A percentile compares a stretch with the other conserved stretches of the same genome.
phyloP scores from a whole-genome alignment of 2,329 filamentous ascomycete genomes.

The Penicillium italicum region DNA sequence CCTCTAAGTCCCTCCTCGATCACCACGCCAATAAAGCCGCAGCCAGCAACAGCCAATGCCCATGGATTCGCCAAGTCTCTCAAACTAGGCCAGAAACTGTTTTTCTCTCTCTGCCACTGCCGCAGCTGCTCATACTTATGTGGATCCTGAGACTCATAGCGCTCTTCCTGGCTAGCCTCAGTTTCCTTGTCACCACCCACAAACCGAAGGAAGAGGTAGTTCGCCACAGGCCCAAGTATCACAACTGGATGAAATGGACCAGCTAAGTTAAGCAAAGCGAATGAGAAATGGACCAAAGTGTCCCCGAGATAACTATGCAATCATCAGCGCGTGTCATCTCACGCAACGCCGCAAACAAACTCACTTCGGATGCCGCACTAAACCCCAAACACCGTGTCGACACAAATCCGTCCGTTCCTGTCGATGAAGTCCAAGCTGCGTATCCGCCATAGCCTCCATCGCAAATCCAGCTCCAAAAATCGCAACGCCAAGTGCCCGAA shows the following conservation, averaged over 20 bases:
- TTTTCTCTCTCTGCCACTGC: constrained; percentile 53
- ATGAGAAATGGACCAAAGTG: constrained; percentile 56
- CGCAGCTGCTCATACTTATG: constrained; percentile 54
- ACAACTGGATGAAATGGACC: constrained; percentile 55
- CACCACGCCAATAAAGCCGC: constrained; percentile 49
- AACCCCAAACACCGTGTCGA: constrained; percentile 58
- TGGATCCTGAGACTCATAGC: constrained; percentile 51
- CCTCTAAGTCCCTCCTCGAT: constrained; percentile 40
- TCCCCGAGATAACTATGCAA: constrained; percentile 57
- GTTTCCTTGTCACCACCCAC: constrained; percentile 56
- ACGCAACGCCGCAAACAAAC: constrained; percentile 26
- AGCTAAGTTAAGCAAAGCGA: constrained; percentile 55
- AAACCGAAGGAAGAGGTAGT: constrained; percentile 57
- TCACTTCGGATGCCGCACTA: constrained; percentile 61
- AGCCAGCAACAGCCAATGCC: constrained; percentile 52
- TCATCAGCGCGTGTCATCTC: constrained; percentile 2
- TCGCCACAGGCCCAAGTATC: constrained; percentile 54
- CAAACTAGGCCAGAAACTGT: constrained; percentile 57
- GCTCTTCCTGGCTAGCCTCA: constrained; percentile 51
- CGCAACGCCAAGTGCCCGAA: constrained; percentile 49
- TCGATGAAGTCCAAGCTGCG: constrained; percentile 53
- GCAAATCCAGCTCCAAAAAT: constrained; percentile 56
- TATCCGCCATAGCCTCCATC: constrained; percentile 56
- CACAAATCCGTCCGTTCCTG: constrained; percentile 44
- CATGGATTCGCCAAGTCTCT: constrained; percentile 54